phyloP scores from a whole-genome alignment of 225 moss, liverwort and hornwort genomes.

The Bryum argenteum region DNA sequence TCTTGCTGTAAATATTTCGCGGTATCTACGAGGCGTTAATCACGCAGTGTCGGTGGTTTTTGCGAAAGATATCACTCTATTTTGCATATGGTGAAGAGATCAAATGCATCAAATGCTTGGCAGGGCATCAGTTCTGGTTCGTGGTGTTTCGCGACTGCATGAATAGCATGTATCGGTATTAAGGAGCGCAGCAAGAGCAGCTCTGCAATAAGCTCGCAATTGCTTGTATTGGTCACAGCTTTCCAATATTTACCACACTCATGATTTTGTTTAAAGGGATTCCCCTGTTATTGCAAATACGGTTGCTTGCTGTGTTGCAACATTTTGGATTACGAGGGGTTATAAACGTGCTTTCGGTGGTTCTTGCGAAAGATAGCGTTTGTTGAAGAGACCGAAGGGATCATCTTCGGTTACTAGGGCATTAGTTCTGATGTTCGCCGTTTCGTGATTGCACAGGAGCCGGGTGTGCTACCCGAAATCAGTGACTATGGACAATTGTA shows the following conservation, averaged over 20 bases:
- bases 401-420: not conserved
- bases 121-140: not conserved
- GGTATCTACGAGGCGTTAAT: not conserved
- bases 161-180: conserved; percentile 14
- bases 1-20: not conserved
- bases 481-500: conserved; percentile 39
- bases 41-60: not conserved
- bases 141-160: conserved; percentile 17
- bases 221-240: not conserved
- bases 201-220: no score
- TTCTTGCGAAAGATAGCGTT: no score
- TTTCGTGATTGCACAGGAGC: conserved; percentile 31
- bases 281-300: not conserved
- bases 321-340: not conserved
- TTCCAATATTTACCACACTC: not conserved
- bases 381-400: not conserved
- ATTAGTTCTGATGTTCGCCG: not conserved
- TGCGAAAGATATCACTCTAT: no score
- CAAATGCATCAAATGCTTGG: not conserved
- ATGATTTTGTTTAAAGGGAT: not conserved
- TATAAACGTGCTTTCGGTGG: not conserved
- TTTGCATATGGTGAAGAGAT: not conserved
- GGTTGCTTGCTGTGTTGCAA: not conserved
- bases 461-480: conserved; percentile 23
- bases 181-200: no score